These are phyloP conservation scores for Eucalyptus marginata DNA, from an alignment of 345 rosid species.

Conservation along the genomic window DNA sequence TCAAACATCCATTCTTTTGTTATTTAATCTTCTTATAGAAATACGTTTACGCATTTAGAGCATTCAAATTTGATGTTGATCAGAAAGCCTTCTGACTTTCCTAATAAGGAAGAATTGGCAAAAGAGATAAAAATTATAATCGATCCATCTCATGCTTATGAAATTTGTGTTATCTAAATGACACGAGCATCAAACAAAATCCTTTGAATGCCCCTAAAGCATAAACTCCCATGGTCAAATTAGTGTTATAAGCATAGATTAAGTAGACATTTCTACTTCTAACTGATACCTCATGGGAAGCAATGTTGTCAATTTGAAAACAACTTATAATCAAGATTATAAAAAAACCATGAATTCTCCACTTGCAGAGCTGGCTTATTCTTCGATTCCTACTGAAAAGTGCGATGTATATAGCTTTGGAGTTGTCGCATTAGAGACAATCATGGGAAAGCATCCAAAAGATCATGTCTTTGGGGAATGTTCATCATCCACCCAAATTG, in stretches of 20 bases:
- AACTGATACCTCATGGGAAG: rapidly evolving
- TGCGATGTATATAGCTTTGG: background rate
- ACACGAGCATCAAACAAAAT: background rate
- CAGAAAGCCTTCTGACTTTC: rapidly evolving
- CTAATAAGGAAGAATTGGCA: background rate
- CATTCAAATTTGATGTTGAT: background rate
- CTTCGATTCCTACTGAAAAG: background rate
- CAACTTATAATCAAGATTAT: background rate
- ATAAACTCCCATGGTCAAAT: background rate
- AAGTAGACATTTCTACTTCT: background rate
- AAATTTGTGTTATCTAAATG: background rate
- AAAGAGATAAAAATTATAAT: rapidly evolving
- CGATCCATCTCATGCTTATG: rapidly evolving
- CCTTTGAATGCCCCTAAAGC: background rate
- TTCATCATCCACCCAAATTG: background rate
- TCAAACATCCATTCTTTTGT: background rate
- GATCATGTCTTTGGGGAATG: background rate
- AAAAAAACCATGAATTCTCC: background rate
- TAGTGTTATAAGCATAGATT: background rate
- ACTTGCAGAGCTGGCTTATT: background rate
- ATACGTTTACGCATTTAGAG: rapidly evolving
- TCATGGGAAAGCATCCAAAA: background rate
- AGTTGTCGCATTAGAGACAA: background rate
- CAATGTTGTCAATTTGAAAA: background rate
- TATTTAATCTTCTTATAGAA: too few relatives aligned